These are phyloP conservation scores for Vanrija sp. DNA, from an alignment of 1,284 basidiomycete genomes.

Conservation along the genomic window DNA sequence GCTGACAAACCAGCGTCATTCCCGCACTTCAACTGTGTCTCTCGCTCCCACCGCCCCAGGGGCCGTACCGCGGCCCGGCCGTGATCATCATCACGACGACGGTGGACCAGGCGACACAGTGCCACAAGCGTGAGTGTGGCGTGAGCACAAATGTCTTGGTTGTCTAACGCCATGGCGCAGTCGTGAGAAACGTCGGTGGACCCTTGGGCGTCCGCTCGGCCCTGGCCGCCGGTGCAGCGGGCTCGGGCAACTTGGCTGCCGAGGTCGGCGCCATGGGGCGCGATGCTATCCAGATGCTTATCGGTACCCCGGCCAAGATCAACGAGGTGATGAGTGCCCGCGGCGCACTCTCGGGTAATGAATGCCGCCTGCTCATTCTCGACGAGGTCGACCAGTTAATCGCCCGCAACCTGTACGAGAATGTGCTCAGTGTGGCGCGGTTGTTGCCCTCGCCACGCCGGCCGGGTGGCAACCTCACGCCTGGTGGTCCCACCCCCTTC, in stretches of 20 bases:
- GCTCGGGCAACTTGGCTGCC: constrained; percentile 62
- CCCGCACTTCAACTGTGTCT: constrained; percentile 85
- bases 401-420: constrained; percentile 88
- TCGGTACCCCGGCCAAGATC: constrained; percentile 93
- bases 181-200: constrained; percentile 89
- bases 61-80: constrained; percentile 68
- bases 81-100: constrained; percentile 95
- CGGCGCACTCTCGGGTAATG: constrained; percentile 61
- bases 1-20: constrained; percentile 57
- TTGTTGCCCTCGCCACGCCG: constrained; percentile 79
- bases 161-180: constrained; percentile 40
- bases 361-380: constrained; percentile 85
- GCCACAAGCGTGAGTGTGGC: constrained; percentile 61
- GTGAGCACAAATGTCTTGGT: background rate
- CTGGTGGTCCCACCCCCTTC: constrained; percentile 30
- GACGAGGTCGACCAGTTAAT: constrained; percentile 98
- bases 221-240: constrained; percentile 72
- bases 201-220: constrained; percentile 84
- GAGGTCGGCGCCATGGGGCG: constrained; percentile 81
- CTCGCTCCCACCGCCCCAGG: constrained; percentile 55
- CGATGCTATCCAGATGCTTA: constrained; percentile 88
- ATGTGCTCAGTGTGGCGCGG: constrained; percentile 86
- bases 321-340: constrained; percentile 84
- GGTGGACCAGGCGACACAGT: constrained; percentile 96
- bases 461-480: constrained; percentile 46